phyloP scores from a whole-genome alignment of 768 basidiomycete species.

The Rhodotorula paludigena region DNA sequence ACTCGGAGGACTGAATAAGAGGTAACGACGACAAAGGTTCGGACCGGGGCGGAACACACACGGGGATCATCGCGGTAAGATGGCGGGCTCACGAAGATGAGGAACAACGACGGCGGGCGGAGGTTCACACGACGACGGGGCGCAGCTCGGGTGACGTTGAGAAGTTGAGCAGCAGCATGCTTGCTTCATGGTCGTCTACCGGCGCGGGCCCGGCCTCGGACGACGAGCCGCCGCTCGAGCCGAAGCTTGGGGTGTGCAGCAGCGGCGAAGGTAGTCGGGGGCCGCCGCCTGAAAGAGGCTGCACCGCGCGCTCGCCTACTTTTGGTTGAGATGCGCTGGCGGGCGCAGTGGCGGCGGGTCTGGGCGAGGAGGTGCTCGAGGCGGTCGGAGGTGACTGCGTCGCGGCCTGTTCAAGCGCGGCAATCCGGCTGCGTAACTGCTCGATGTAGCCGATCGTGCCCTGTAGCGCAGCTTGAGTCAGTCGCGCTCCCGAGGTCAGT shows the following conservation, averaged over 20 bases:
- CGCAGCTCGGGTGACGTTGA: slow-evolving; percentile 28
- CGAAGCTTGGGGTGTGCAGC: background rate
- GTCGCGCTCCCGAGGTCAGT: background rate
- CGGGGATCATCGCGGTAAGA: too few species aligned
- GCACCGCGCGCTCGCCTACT: too few species aligned
- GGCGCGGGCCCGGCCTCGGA: too few species aligned
- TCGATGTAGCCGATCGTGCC: slow-evolving; percentile 30
- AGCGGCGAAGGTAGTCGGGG: background rate
- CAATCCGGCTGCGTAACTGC: slow-evolving; percentile 10
- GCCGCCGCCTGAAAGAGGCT: too few species aligned
- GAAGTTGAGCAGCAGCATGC: slow-evolving; percentile 17
- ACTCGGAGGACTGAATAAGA: too few species aligned
- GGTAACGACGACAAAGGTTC: too few species aligned
- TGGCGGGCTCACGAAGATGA: too few species aligned
- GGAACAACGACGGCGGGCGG: background rate
- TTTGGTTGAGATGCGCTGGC: too few species aligned
- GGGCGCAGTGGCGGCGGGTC: too few species aligned
- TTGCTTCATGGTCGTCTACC: slow-evolving; percentile 15
- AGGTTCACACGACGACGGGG: slow-evolving; percentile 7
- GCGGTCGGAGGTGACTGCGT: background rate
- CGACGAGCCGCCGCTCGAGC: background rate
- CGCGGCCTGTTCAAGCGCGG: slow-evolving; percentile 1
- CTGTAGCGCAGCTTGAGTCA: too few species aligned
- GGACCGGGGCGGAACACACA: too few species aligned
- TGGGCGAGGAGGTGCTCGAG: too few species aligned